These are phyloP conservation scores for Phylloboletellus chloephorus DNA, from an alignment of 1,284 basidiomycete species.

Conservation along the genomic window DNA sequence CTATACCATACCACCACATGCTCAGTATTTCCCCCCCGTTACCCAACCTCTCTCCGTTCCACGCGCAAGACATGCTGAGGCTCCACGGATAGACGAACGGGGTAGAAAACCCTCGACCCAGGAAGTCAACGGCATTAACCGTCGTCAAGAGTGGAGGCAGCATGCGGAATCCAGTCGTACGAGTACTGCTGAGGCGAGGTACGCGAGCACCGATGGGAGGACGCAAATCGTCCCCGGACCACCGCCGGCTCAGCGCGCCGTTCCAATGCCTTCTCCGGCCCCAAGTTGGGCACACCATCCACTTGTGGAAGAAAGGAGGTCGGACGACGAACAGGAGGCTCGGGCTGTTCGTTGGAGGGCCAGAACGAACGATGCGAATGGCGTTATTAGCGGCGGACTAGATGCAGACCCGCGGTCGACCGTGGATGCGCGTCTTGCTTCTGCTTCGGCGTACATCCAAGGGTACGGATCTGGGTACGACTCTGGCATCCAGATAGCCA, in stretches of 20 bases:
- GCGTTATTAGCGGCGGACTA: background rate
- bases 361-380: constrained; percentile 14
- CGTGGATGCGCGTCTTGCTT: constrained; percentile 22
- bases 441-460: constrained; percentile 28
- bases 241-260: constrained; percentile 5
- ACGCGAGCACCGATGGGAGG: constrained; percentile 9
- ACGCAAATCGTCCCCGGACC: constrained; percentile 9
- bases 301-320: constrained; percentile 26
- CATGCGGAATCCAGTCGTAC: constrained; percentile 13
- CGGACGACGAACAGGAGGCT: constrained; percentile 29
- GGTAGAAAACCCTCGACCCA: constrained; percentile 12
- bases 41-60: constrained; percentile 18
- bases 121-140: constrained; percentile 10
- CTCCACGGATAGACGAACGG: constrained; percentile 21
- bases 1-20: constrained; percentile 12
- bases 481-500: constrained; percentile 22
- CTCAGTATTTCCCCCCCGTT: constrained; percentile 11
- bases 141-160: constrained; percentile 13
- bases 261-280: constrained; percentile 19
- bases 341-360: constrained; percentile 5
- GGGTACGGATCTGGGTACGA: constrained; percentile 30
- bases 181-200: constrained; percentile 9
- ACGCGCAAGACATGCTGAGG: constrained; percentile 22
- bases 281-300: constrained; percentile 31
- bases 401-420: constrained; percentile 5